Evolutionary conservation across 768 basidiomycete species (phyloP).

Genomic region (Trametes cinnabarina): DNA sequence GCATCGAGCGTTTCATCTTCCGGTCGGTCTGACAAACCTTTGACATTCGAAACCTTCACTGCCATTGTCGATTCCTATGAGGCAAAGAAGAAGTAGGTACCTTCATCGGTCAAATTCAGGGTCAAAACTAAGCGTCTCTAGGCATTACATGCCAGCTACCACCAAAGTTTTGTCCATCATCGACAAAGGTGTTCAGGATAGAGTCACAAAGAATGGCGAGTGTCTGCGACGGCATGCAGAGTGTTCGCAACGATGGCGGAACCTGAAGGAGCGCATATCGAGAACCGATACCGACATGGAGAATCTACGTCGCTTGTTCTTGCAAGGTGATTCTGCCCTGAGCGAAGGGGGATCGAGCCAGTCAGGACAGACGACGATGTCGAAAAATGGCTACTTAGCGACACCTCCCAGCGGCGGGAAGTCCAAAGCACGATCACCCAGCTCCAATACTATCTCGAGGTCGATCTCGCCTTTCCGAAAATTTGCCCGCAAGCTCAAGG

Average conservation of each 20-base stretch:
- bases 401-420: conserved; percentile 57
- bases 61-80: conserved; percentile 73
- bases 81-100: conserved; percentile 84
- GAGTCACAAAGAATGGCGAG: conserved; percentile 96
- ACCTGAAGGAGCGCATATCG: conserved; percentile 72
- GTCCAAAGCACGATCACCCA: conserved; percentile 36
- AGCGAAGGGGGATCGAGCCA: conserved; percentile 73
- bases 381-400: conserved; percentile 58
- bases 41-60: conserved; percentile 62
- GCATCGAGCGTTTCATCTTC: conserved; percentile 44
- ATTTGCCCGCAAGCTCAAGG: conserved; percentile 69
- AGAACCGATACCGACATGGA: conserved; percentile 86
- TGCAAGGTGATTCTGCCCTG: conserved; percentile 41
- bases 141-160: conserved; percentile 93
- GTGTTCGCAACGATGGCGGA: conserved; percentile 82
- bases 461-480: conserved; percentile 82
- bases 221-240: conserved; percentile 87
- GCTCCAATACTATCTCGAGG: conserved; percentile 59
- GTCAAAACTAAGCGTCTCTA: conserved; percentile 36
- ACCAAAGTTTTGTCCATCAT: conserved; percentile 91
- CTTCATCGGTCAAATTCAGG: too few relatives aligned
- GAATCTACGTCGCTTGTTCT: conserved; percentile 56
- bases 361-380: conserved; percentile 48
- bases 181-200: conserved; percentile 89
- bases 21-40: conserved; percentile 49